Evolutionary conservation across 2,329 filamentous ascomycete genomes (phyloP).

Genomic region (Penicillium sp.): DNA sequence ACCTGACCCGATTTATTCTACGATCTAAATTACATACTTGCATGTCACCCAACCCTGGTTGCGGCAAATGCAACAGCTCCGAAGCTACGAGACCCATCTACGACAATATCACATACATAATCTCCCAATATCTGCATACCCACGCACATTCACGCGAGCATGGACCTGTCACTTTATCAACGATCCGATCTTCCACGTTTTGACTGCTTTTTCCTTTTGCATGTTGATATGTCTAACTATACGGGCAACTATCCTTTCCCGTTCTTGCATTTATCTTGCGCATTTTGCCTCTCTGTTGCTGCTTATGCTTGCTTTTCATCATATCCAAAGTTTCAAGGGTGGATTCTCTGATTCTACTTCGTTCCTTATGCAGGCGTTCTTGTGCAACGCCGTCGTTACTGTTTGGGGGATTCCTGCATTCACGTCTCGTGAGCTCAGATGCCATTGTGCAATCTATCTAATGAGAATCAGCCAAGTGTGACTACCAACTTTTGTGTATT

Average conservation of each 20-base stretch:
- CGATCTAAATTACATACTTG: not conserved
- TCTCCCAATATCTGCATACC: slow-evolving; percentile 1
- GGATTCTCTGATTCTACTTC: not conserved
- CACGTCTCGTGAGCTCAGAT: no score
- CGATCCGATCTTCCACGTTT: not conserved
- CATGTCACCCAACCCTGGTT: not conserved
- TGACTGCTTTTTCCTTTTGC: not conserved
- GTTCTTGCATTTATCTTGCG: not conserved
- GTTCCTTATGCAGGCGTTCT: not conserved
- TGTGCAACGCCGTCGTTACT: no score
- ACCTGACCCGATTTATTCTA: no score
- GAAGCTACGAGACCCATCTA: not conserved
- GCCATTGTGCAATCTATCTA: no score
- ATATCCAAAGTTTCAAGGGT: no score
- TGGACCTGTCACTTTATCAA: not conserved
- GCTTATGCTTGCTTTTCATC: not conserved
- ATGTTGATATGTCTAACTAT: not conserved
- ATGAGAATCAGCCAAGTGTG: no score
- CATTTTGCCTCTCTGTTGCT: not conserved
- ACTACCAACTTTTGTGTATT: no score
- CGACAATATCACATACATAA: slow-evolving; percentile 7
- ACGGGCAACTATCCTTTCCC: slow-evolving; percentile 1
- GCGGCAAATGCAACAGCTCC: not conserved
- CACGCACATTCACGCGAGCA: not conserved
- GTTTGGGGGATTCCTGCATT: no score